Evolutionary conservation across 345 rosid genomes (phyloP), one percentile per base, ranked within the genome.

Genomic region (Eucalyptus curtisii): DNA sequence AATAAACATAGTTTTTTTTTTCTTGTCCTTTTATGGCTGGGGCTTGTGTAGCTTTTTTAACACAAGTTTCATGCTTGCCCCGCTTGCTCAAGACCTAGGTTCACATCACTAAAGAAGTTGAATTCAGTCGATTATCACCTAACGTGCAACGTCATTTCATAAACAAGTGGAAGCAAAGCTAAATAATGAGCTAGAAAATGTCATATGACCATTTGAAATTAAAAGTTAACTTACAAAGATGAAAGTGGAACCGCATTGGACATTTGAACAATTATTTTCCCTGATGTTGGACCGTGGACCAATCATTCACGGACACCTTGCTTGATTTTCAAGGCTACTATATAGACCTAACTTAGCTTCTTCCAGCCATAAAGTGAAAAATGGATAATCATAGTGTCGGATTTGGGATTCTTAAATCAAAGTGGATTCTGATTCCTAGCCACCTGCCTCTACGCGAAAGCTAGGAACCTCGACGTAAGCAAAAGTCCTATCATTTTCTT

Each of bases 351-450:
- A 37, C 44, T 10, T 76, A 76, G 12, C 47, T 76, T 20, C 82
- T 76, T 76, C 64, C n/a, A 53, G 52, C 86, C 22, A 47, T 22
- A 66, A 37, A 82, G 66, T 40, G 82, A 20, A 37, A 76, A 20
- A 76, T 37, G 82, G 14, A 37, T 37, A 20, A 76, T 76, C 82
- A 20, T 37, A 20, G 14, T 20, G 82, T 76, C 14, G 47, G 61
- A 55, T 52, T 85, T 88, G 52, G 64, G 88, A 87, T 88, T 87
- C 89, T 88, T 61, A n/a, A 84, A 37, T 55, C 86, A 89, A 90
- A 88, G 89, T 89, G 89, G 89, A 81, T 24, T 52, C 42, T 86
- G 87, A 86, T 90, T 89, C 90, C 40, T 76, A 20, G 22, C 89
- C 24, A 30, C 31, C 53, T 53, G 82, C 87, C 85, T 76, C 90